A percentile compares a stretch with the other conserved stretches of the same genome.
Conservation (phyloP, 257 asterid genomes). For the Penstemon davidsonii region DNA sequence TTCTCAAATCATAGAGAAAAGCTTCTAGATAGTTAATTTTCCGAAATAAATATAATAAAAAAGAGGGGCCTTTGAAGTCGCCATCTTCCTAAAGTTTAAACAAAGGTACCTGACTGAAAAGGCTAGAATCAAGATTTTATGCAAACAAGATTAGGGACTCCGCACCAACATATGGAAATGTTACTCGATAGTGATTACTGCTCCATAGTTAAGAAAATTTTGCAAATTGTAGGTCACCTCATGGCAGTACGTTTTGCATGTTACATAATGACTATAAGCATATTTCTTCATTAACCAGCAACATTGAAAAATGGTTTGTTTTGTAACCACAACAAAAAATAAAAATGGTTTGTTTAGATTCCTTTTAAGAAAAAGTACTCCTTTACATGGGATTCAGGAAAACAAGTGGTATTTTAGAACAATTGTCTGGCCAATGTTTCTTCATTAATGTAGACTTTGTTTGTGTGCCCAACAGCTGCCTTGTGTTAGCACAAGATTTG, state of each 20-base stretch:
- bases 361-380: background rate
- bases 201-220: background rate
- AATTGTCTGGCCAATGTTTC: background rate
- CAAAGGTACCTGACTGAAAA: background rate
- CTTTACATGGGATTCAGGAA: background rate
- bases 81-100: background rate
- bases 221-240: background rate
- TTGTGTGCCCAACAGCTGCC: background rate
- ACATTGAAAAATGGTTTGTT: constrained; percentile 6
- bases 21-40: background rate
- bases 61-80: background rate
- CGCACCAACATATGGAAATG: background rate
- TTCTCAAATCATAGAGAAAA: background rate
- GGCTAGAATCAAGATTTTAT: background rate
- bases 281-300: background rate
- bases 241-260: background rate
- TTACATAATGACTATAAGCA: background rate
- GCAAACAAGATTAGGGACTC: background rate
- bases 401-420: background rate
- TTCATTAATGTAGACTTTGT: background rate
- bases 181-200: background rate
- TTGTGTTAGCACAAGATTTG: background rate
- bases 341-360: background rate
- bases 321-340: too few species aligned
- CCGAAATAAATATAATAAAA: background rate